Conservation (phyloP, 2,329 filamentous ascomycete species). For the Drechslerella dactyloides region DNA sequence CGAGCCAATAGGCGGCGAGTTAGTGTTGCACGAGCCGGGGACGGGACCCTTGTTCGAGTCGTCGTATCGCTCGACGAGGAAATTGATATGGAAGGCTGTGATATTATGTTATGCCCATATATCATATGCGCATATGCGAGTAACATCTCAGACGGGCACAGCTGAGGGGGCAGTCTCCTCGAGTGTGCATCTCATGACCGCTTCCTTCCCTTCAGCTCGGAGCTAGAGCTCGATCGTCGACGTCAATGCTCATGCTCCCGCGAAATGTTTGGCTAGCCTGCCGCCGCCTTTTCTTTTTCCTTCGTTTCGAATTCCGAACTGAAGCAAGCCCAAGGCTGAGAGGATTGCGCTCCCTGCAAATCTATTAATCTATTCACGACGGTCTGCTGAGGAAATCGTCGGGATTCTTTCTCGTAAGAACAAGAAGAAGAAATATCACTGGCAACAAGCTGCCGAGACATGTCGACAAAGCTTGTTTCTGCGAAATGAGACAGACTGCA, state of each 20-base stretch:
- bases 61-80: slow-evolving; percentile 21
- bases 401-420: neutral
- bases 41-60: slow-evolving; percentile 13
- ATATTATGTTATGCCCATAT: too few species aligned
- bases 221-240: slow-evolving; percentile 6
- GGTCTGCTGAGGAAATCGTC: neutral
- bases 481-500: neutral
- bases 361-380: neutral
- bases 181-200: slow-evolving; percentile 35
- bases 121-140: too few species aligned
- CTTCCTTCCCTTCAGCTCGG: slow-evolving; percentile 12
- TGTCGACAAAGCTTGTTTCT: slow-evolving; percentile 51
- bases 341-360: neutral
- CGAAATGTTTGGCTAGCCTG: neutral
- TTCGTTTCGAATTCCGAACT: neutral
- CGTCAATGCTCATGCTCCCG: neutral
- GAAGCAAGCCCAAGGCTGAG: too few species aligned
- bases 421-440: slow-evolving; percentile 3
- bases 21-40: slow-evolving; percentile 47
- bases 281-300: slow-evolving; percentile 1
- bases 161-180: neutral
- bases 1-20: slow-evolving; percentile 32
- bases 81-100: too few species aligned
- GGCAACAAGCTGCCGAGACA: slow-evolving; percentile 50
- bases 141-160: neutral